These are phyloP conservation scores for Fusarium siculi DNA, from an alignment of 2,329 filamentous ascomycete genomes.

Conservation along the genomic window DNA sequence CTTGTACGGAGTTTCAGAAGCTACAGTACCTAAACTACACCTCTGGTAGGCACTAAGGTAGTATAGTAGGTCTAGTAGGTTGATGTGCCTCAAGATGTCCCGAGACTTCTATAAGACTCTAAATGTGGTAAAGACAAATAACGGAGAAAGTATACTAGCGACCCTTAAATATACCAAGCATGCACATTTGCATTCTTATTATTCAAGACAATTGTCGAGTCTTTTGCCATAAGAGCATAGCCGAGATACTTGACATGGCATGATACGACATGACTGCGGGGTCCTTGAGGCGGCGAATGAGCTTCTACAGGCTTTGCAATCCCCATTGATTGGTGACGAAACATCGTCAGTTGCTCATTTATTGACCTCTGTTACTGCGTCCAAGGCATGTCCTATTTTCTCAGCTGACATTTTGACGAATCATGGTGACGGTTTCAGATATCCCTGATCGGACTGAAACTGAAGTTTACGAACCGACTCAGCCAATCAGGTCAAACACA, in stretches of 20 bases:
- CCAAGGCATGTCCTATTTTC: background rate
- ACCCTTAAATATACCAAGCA: background rate
- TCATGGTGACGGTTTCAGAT: background rate
- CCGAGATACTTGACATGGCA: background rate
- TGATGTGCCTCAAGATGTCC: background rate
- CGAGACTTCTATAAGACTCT: background rate
- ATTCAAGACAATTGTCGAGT: background rate
- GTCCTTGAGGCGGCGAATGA: slow-evolving; percentile 19
- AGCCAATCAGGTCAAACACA: slow-evolving; percentile 7
- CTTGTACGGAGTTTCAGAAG: background rate
- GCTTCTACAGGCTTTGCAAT: background rate
- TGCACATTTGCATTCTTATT: background rate
- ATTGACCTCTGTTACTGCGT: background rate
- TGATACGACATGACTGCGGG: slow-evolving; percentile 28
- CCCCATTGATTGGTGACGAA: slow-evolving; percentile 6
- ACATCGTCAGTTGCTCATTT: background rate
- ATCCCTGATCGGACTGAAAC: slow-evolving; percentile 16
- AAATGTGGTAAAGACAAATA: background rate
- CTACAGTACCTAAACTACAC: background rate
- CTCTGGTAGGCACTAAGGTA: too few relatives aligned
- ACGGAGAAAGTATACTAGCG: background rate
- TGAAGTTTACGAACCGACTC: slow-evolving; percentile 1
- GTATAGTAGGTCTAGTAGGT: too few relatives aligned
- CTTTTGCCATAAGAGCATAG: background rate
- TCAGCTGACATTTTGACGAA: background rate